Percentiles rank a stretch among this genome's conserved stretches.
These are phyloP conservation scores for Chlorophyllum brunneum DNA, from an alignment of 768 basidiomycete genomes.

Conservation along the genomic window DNA sequence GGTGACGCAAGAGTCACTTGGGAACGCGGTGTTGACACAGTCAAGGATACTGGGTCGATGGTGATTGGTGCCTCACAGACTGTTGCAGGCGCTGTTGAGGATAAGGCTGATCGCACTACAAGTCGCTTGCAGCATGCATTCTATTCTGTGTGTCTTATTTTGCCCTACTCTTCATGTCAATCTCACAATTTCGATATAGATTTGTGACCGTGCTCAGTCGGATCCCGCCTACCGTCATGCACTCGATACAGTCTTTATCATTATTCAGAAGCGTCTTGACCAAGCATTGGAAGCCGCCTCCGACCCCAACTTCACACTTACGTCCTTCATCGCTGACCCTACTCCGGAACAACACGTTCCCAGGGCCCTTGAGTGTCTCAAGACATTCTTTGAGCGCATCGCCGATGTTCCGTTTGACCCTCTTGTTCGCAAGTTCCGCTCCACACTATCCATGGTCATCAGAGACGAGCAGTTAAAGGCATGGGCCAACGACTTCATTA, in stretches of 20 bases:
- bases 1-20: conserved; percentile 51
- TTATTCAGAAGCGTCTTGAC: conserved; percentile 55
- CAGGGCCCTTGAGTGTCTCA: conserved; percentile 46
- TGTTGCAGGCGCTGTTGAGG: conserved; percentile 37
- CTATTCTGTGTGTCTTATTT: conserved; percentile 36
- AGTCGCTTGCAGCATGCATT: conserved; percentile 47
- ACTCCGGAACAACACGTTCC: conserved; percentile 60
- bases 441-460: conserved; percentile 44
- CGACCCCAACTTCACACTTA: conserved; percentile 43
- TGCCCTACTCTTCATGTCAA: neutral
- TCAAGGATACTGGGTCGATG: conserved; percentile 52
- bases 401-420: conserved; percentile 50
- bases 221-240: conserved; percentile 57
- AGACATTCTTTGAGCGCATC: conserved; percentile 47
- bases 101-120: conserved; percentile 38
- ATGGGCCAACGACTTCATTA: conserved; percentile 56
- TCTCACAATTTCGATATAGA: conserved; percentile 27
- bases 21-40: conserved; percentile 64
- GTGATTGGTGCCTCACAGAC: conserved; percentile 53
- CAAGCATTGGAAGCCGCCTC: conserved; percentile 46
- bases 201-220: conserved; percentile 60
- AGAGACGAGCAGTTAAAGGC: conserved; percentile 47
- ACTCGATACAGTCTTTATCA: conserved; percentile 52
- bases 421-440: conserved; percentile 37
- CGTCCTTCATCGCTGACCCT: conserved; percentile 56